Percentiles rank a stretch among this genome's conserved stretches.
phyloP scores from a whole-genome alignment of 2,329 filamentous ascomycete genomes.

The Aspergillus novofumigatus region DNA sequence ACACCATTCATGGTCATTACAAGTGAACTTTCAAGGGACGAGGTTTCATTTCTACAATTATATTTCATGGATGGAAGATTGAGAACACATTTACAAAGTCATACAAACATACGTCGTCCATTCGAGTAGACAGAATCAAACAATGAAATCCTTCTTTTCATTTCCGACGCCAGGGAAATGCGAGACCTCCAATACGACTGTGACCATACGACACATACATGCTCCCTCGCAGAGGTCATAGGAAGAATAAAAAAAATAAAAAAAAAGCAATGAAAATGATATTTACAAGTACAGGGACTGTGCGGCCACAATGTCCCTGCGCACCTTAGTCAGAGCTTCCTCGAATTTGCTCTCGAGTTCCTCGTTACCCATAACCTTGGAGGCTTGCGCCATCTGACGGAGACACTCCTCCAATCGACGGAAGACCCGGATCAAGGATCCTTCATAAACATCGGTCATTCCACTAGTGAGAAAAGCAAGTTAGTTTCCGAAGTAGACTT shows the following conservation, averaged over 20 bases:
- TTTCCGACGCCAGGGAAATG: conserved; percentile 21
- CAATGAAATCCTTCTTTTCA: conserved; percentile 4
- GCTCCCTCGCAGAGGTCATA: not conserved
- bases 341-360: conserved; percentile 93
- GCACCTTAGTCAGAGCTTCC: conserved; percentile 74
- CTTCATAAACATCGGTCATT: conserved; percentile 99
- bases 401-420: conserved; percentile 89
- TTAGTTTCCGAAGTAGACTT: conserved; percentile 5
- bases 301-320: conserved; percentile 89
- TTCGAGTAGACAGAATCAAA: not conserved
- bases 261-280: conserved; percentile 10
- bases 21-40: not conserved
- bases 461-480: conserved; percentile 55
- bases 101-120: not conserved
- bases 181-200: conserved; percentile 13
- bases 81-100: conserved; percentile 5
- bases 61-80: conserved; percentile 3
- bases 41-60: not conserved
- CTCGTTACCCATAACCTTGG: conserved; percentile 97
- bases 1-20: not conserved
- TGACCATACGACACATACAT: not conserved
- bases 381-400: conserved; percentile 89
- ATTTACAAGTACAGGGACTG: conserved; percentile 83
- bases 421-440: conserved; percentile 92
- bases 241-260: conserved; percentile 2